A percentile compares a stretch with the other conserved stretches of the same genome.
These are phyloP conservation scores for Oryza longistaminata DNA, from an alignment of 176 grass and related monocot genomes.

Conservation along the genomic window DNA sequence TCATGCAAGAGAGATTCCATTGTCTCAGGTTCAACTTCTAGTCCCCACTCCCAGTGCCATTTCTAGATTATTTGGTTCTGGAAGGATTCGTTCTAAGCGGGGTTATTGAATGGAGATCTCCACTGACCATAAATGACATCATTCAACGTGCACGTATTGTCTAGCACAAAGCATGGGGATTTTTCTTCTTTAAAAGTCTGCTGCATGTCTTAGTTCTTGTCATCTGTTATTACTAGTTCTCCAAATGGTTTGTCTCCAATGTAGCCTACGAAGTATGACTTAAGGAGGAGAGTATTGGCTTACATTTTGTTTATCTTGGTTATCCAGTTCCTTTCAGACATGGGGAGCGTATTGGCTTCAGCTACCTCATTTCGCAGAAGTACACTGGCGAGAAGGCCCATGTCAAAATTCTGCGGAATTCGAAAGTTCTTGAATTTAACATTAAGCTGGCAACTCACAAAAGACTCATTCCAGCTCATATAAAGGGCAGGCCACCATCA, in stretches of 20 bases:
- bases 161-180: neutral
- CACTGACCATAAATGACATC: neutral
- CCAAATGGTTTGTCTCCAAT: neutral
- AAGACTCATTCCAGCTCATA: constrained; percentile 90
- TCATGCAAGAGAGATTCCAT: neutral
- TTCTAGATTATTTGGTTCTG: neutral
- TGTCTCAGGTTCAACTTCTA: neutral
- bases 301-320: constrained; percentile 27
- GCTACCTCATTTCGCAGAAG: constrained; percentile 96
- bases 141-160: neutral
- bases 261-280: neutral
- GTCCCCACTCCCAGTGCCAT: neutral
- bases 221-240: constrained; percentile 13
- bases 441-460: constrained; percentile 92
- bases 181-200: constrained; percentile 4
- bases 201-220: neutral
- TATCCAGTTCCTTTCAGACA: constrained; percentile 95
- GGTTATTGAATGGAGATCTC: neutral
- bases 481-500: constrained; percentile 80
- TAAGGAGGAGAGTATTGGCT: constrained; percentile 8
- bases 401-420: constrained; percentile 75
- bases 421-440: constrained; percentile 76
- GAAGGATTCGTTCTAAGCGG: neutral
- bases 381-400: constrained; percentile 91
- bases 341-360: constrained; percentile 97